phyloP scores from a whole-genome alignment of 306 rosid species.

The Cicer judaicum region DNA sequence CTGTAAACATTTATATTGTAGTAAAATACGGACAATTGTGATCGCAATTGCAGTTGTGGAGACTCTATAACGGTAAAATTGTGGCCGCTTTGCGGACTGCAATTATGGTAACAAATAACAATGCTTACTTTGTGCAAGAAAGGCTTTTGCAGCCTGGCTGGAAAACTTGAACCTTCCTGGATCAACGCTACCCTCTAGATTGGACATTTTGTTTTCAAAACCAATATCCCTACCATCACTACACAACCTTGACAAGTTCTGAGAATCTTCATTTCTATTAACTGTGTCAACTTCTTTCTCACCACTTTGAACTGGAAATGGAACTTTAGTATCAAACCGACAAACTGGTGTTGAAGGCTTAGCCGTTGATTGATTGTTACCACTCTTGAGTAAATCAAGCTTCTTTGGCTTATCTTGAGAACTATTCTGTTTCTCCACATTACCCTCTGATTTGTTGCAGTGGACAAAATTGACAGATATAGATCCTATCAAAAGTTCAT shows the following conservation, averaged over 20 bases:
- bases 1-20: too few relatives aligned
- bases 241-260: constrained; percentile 35
- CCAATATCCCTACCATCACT: constrained; percentile 45
- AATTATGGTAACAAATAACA: background rate
- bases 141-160: constrained; percentile 57
- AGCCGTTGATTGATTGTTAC: constrained; percentile 50
- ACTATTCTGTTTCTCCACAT: constrained; percentile 51
- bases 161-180: constrained; percentile 45
- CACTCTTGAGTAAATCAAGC: constrained; percentile 48
- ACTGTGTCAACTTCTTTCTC: constrained; percentile 48
- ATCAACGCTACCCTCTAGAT: constrained; percentile 36
- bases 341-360: constrained; percentile 71
- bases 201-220: constrained; percentile 30
- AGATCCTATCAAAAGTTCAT: constrained; percentile 83
- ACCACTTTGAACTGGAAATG: constrained; percentile 51
- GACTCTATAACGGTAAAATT: too few relatives aligned
- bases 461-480: constrained; percentile 65
- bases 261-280: constrained; percentile 47
- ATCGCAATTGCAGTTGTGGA: too few relatives aligned
- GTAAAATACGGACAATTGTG: too few relatives aligned
- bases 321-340: constrained; percentile 49
- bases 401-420: constrained; percentile 56
- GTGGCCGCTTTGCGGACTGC: too few relatives aligned
- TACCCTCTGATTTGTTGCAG: constrained; percentile 53
- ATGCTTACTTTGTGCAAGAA: constrained; percentile 73